Evolutionary conservation across 345 rosid genomes (phyloP), one percentile per base, ranked within the genome.

Genomic region (Gossypium ekmanianum): DNA sequence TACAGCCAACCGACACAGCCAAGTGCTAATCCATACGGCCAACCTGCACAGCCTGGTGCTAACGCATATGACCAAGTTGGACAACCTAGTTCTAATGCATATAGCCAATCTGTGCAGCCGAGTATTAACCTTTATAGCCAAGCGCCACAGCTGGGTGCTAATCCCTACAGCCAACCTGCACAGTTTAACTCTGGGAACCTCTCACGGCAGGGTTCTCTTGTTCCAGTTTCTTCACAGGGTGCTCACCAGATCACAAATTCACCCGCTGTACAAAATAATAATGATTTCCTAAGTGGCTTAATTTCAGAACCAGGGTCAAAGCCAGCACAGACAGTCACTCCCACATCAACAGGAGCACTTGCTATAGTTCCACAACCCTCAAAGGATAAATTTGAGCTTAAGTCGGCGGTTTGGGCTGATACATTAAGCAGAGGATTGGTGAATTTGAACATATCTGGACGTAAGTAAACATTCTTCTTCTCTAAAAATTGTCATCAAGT

Each of bases 331-430:
- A 79, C 85, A 34, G 75, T 79, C 72, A 77, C 70, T 64, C 68
- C 94, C 68, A 83, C 95, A 52, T 88, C 91, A 16, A 63, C 87
- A n/a, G 92, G 87, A 71, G 76, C 96, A 20, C 89, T 86, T 69
- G 88, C 89, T 78, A 61, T 83, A 56, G 94, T 86, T 73, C 90
- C 92, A 61, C 96, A 85, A 83, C 90, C 88, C 67, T 74, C 92
- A n/a, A 85, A 85, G 81, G 92, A 88, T 20, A 94, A 94, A 82
- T 94, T 94, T 64, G 97, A 94, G 86, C 89, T 92, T 18, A 94
- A 92, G 82, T 94, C 98, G 57, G 80, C 97, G 41, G 89, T 94
- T 77, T 94, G 98, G 98, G 87, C 95, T 13, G 98, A 92, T 75
- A 94, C 98, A 44, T 85, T 94, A 78, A 94, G 89, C 83, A 87